Evolutionary conservation across 2,329 filamentous ascomycete species (phyloP), one percentile per base, ranked within the genome.

Genomic region (Huntiella bhutanensis): DNA sequence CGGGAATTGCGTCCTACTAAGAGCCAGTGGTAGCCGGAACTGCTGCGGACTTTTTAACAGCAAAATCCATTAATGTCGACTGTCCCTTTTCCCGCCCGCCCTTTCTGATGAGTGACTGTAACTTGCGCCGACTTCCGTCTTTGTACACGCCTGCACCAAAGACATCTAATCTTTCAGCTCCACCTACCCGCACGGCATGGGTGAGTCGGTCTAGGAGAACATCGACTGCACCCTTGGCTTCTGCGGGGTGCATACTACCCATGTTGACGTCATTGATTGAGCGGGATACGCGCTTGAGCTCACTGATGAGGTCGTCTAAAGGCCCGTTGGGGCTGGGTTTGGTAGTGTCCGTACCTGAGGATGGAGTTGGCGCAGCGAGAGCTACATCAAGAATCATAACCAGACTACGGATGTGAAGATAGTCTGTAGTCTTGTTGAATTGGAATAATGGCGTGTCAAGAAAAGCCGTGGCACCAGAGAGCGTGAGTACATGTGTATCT

Each of bases 221-320:
- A 54, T 92, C 81, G 35, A 93, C 67, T 8, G 71, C 69, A 46
- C 77, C 76, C 60, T 93, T 94, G 10, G 82, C 76, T 55, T 92
- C 77, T 28, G 82, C 80, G 28, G 82, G 72, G 12, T 72, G 70
- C 49, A 91, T 67, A 54, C 81, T 75, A 16, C 75, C 75, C 39
- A 83, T 80, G 36, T 82, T 83, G 1, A 77, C 71, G 55, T 86
- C 82, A 49, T 78, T 71, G 55, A 93, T 92, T 35, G 69, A 70
- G 48, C 66, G 64, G 60, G 67, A 68, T 32, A 77, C 62, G 12
- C 62, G 58, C 51, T 77, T 74, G 44, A 92, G 64, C 33, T 64
- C 66, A 13, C 62, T 60, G 1, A 74, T 68, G 4, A 94, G 66
- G 16, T 62, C 64, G 59, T 94, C 86, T 33, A 94, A 66, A 8